A percentile compares a stretch with the other conserved stretches of the same genome.
Conservation (phyloP, 2,329 filamentous ascomycete genomes). For the Parastagonospora avenae region DNA sequence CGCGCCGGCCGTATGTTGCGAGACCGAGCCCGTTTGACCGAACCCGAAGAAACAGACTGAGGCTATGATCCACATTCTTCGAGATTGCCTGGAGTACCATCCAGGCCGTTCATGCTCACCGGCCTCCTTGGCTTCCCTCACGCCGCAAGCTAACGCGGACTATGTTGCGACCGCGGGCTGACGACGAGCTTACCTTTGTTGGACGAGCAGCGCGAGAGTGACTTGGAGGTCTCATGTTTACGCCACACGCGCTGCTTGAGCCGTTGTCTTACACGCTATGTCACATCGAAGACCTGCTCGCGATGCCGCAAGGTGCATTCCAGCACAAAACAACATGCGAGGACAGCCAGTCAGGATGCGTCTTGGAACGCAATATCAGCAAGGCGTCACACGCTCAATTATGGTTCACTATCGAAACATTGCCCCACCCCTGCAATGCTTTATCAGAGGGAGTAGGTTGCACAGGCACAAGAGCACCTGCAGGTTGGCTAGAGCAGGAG, state of each 20-base stretch:
- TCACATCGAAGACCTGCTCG: neutral
- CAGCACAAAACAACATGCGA: neutral
- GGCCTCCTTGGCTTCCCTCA: neutral
- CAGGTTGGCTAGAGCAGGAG: constrained; percentile 13
- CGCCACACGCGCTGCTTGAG: neutral
- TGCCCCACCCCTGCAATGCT: constrained; percentile 4
- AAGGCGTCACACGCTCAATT: constrained; percentile 1
- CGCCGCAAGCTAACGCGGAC: neutral
- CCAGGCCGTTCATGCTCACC: neutral
- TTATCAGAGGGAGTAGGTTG: constrained; percentile 4
- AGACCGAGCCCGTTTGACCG: neutral
- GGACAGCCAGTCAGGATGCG: neutral
- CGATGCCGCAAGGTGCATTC: constrained; percentile 1
- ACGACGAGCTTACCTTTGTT: neutral
- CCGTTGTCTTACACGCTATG: neutral
- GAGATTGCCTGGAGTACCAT: neutral
- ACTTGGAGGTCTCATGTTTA: neutral
- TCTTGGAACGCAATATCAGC: constrained; percentile 3
- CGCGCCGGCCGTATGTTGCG: neutral
- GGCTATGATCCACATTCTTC: neutral
- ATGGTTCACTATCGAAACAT: constrained; percentile 8
- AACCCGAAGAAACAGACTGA: no score
- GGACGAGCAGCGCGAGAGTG: neutral
- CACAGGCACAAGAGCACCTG: constrained; percentile 8
- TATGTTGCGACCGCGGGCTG: neutral